Evolutionary conservation across 2,329 filamentous ascomycete genomes (phyloP), one percentile per base, ranked within the genome.

Genomic region (Ceratocystis huliohia): DNA sequence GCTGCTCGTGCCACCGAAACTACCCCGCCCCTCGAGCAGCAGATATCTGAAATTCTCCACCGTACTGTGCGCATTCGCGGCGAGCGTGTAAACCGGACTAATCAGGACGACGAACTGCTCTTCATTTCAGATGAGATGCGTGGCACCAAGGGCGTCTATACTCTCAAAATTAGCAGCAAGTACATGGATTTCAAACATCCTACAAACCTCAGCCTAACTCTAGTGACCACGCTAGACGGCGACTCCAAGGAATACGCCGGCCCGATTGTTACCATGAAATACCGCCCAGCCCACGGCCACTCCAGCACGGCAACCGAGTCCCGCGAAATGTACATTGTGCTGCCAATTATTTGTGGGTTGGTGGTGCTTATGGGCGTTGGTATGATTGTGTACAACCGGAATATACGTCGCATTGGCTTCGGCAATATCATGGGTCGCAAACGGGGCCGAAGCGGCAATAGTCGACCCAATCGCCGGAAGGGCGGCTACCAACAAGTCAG

Each of bases 321-420:
- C 62, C 70, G 75, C 8, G 79, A 78, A 33, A 74, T 85, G 57
- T 76, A 77, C 71, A 81, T 85, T 69, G 82, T 78, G 15, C 75
- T 85, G 5, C 82, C 82, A 20, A 73, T 76, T 65, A 74, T 81
- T 22, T 73, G 82, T n/a, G 79, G 78, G 63, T 75, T 79, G 71
- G 73, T 82, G 65, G 61, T 75, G 53, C 68, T 83, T 62, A 75
- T 81, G 69, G 68, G 83, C 70, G 56, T 85, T 75, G 77, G 86
- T 74, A 72, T 84, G 74, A 78, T 80, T 75, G 65, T 86, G 77
- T 83, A 78, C 77, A 82, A 84, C 73, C 76, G 78, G 65, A 77
- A 79, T 70, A 73, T 76, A n/a, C 78, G 82, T 66, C 72, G 72
- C 68, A 81, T 84, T 68, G 74, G 75, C 3, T 71, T 84, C 61